Evolutionary conservation across 306 rosid species (phyloP), one percentile per base, ranked within the genome.

Genomic region (Castanea mollissima): DNA sequence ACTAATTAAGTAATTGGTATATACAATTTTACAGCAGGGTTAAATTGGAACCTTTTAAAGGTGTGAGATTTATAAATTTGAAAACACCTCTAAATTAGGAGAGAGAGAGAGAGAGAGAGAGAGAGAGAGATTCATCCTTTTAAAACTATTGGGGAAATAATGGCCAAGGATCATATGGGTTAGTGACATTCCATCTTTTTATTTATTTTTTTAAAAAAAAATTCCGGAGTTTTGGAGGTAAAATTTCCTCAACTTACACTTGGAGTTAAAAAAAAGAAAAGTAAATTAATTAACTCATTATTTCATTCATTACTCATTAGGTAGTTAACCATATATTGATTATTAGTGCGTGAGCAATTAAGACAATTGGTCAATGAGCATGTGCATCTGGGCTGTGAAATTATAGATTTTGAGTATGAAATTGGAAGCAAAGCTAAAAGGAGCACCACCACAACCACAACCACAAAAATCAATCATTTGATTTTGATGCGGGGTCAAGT

Each of bases 341-440:
- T 6, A 34, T 65, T 67, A 67, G 19, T 67, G 71, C 51, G 35
- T 6, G 71, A 65, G 71, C 49, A 32, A 18, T 41, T 0, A 27
- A 27, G 69, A 67, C 51, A 67, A 18, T 4, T 7, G 25, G 71
- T 19, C n/a, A 34, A 63, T 67, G 27, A 1, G n/a, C 35, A 13
- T 16, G 52, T 1, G 52, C 16, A 34, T 34, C 44, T 34, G 52
- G 69, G 62, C 9, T 2, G 35, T 13, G 23, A 27, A 3, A 52
- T 46, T 8, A 25, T 34, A 44, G 60, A 57, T 52, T 32, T 58
- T 35, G 74, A 67, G 76, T 29, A 35, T 32, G 54, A 75, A 85
- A 25, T 73, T 82, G 73, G 72, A 89, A 83, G 88, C 88, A 87
- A 89, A 78, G 74, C 83, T 60, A 83, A 73, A 79, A 34, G 8